Percentiles rank a stretch among this genome's conserved stretches.
phyloP scores from a whole-genome alignment of 352 stramenopile genomes.

The Globisporangium nodosum region DNA sequence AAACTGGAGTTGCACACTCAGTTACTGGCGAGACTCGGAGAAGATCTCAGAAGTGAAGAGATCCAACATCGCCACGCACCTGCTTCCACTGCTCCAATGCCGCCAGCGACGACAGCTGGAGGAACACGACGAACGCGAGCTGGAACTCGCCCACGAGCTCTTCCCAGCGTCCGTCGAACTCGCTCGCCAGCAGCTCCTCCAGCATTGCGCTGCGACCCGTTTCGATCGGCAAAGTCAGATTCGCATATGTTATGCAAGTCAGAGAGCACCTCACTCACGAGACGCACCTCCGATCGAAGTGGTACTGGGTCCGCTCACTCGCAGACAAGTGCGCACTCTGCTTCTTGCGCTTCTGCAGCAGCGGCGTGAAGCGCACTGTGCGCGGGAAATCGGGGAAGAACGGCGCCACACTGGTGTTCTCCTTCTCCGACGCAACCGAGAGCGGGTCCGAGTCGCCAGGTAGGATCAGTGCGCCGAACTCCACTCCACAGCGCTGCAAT shows the following conservation, averaged over 20 bases:
- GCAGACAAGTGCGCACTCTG: constrained; percentile 29
- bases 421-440: constrained; percentile 10
- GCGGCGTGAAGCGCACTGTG: constrained; percentile 60
- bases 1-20: constrained; percentile 24
- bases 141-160: constrained; percentile 91
- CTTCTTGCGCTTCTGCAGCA: constrained; percentile 32
- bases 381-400: constrained; percentile 73
- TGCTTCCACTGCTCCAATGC: constrained; percentile 94
- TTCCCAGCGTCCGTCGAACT: constrained; percentile 51
- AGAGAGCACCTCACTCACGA: background rate
- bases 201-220: constrained; percentile 29
- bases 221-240: constrained; percentile 2
- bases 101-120: constrained; percentile 90
- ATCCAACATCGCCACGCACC: constrained; percentile 16
- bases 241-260: too few species aligned
- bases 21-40: too few species aligned
- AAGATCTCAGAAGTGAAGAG: too few species aligned
- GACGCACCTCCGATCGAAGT: constrained; percentile 71
- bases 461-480: constrained; percentile 57
- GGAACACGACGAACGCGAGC: constrained; percentile 91
- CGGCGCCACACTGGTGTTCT: constrained; percentile 30
- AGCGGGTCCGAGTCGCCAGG: constrained; percentile 59
- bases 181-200: constrained; percentile 32
- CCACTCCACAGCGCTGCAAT: constrained; percentile 58
- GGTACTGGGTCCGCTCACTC: constrained; percentile 59